These are phyloP conservation scores for Sporisorium iseilematis-ciliati DNA, from an alignment of 1,284 basidiomycete genomes.

Conservation along the genomic window DNA sequence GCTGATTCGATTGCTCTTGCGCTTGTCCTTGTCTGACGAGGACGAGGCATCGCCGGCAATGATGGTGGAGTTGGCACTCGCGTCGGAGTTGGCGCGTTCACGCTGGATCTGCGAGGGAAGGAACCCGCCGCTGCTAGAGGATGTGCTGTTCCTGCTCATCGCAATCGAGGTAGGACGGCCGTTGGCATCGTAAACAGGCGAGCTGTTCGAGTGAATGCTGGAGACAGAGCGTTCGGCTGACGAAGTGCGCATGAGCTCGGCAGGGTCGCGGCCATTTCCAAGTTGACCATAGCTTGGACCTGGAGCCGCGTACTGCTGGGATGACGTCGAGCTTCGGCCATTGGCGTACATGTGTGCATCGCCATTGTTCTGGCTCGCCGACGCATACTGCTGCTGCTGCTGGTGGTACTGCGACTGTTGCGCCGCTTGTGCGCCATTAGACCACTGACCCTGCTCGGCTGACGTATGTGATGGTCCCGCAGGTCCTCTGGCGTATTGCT, in stretches of 20 bases:
- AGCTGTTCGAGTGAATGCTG: slow-evolving; percentile 38
- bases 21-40: slow-evolving; percentile 43
- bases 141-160: slow-evolving; percentile 45
- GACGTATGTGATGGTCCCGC: slow-evolving; percentile 21
- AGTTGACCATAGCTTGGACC: slow-evolving; percentile 33
- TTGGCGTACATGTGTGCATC: slow-evolving; percentile 22
- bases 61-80: slow-evolving; percentile 44
- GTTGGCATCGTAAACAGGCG: slow-evolving; percentile 20
- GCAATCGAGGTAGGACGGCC: slow-evolving; percentile 27
- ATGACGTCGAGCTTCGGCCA: slow-evolving; percentile 27
- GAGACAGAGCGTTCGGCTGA: slow-evolving; percentile 54
- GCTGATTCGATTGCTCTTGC: slow-evolving; percentile 53
- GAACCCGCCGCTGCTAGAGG: slow-evolving; percentile 51
- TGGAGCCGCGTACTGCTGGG: slow-evolving; percentile 21
- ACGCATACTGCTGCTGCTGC: slow-evolving; percentile 52
- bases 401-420: slow-evolving; percentile 46
- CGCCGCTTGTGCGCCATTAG: slow-evolving; percentile 1
- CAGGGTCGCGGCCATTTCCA: slow-evolving; percentile 12
- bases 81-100: slow-evolving; percentile 55
- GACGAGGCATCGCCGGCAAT: slow-evolving; percentile 32
- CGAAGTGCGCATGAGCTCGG: slow-evolving; percentile 39
- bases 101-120: slow-evolving; percentile 61
- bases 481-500: slow-evolving; percentile 10
- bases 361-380: slow-evolving; percentile 12
- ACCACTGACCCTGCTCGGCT: slow-evolving; percentile 14